phyloP scores from a whole-genome alignment of 163 green algal genomes.

The Prototheca wickerhamii region DNA sequence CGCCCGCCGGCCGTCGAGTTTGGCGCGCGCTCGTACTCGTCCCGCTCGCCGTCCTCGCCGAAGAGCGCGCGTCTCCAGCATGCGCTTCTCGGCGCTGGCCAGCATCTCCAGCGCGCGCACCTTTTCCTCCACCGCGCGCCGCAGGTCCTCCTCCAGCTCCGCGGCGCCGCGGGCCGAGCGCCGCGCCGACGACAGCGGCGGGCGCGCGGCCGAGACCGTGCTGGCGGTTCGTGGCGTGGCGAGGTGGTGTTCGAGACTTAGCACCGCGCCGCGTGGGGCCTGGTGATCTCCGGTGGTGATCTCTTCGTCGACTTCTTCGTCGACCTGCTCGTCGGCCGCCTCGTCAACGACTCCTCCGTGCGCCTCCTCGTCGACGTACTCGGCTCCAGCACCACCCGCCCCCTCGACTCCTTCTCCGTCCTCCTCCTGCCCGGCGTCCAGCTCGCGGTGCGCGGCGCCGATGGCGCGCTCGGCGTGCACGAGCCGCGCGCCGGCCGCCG shows the following conservation, averaged over 20 bases:
- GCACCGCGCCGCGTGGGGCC: background rate
- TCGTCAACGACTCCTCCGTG: too few relatives aligned
- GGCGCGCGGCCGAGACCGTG: too few relatives aligned
- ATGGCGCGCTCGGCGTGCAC: conserved; percentile 14
- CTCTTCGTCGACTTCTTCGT: too few relatives aligned
- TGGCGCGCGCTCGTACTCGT: background rate
- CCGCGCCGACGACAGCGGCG: background rate
- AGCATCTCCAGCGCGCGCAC: conserved; percentile 22
- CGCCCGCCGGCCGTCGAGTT: too few relatives aligned
- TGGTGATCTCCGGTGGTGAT: too few relatives aligned
- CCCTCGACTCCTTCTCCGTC: background rate
- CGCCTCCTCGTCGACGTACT: too few relatives aligned
- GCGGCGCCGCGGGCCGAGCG: background rate
- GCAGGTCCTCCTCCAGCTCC: conserved; percentile 10
- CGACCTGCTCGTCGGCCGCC: too few relatives aligned
- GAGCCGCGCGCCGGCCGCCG: conserved; percentile 8
- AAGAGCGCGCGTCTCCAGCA: conserved; percentile 8
- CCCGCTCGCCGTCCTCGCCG: background rate
- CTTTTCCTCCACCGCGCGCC: conserved; percentile 24
- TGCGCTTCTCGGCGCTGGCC: conserved; percentile 15
- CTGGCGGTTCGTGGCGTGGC: too few relatives aligned
- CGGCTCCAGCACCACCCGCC: too few relatives aligned
- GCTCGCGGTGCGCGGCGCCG: conserved; percentile 4
- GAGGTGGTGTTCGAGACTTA: too few relatives aligned
- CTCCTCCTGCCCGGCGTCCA: background rate